These are phyloP conservation scores for Neofusicoccum sp. DNA, from an alignment of 2,329 filamentous ascomycete genomes.

Conservation along the genomic window DNA sequence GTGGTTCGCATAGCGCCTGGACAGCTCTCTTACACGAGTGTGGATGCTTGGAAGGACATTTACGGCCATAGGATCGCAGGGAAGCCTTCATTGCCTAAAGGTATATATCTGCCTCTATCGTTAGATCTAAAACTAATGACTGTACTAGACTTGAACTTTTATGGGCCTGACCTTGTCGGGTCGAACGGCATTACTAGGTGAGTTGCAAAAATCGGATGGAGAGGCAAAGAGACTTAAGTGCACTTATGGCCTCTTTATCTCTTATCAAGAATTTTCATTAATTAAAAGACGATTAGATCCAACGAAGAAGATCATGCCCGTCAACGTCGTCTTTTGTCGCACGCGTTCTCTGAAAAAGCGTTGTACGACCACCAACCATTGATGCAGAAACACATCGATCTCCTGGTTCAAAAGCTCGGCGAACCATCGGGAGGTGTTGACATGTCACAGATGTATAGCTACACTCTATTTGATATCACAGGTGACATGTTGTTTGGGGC, in stretches of 20 bases:
- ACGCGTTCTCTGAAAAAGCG: constrained; percentile 32
- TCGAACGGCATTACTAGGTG: background rate
- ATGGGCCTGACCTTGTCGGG: background rate
- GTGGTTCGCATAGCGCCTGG: constrained; percentile 13
- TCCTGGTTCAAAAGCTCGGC: constrained; percentile 25
- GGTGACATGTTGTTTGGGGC: constrained; percentile 33
- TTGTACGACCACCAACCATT: constrained; percentile 31
- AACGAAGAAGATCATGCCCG: constrained; percentile 20
- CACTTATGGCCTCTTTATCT: background rate
- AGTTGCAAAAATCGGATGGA: constrained; percentile 28
- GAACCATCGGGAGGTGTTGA: background rate
- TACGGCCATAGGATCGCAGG: constrained; percentile 17
- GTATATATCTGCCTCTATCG: too few relatives aligned
- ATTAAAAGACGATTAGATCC: background rate
- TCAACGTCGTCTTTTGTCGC: constrained; percentile 21
- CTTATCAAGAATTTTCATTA: too few relatives aligned
- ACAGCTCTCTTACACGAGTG: constrained; percentile 6
- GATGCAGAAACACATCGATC: constrained; percentile 34
- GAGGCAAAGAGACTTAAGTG: background rate
- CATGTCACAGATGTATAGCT: background rate
- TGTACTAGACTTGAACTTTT: background rate
- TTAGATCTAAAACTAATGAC: too few relatives aligned
- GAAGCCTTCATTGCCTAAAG: too few relatives aligned
- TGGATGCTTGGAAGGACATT: constrained; percentile 18
- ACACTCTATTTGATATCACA: constrained; percentile 34